Evolutionary conservation across 2,329 filamentous ascomycete genomes (phyloP), one percentile per base, ranked within the genome.

Genomic region (Monilinia aucupariae): DNA sequence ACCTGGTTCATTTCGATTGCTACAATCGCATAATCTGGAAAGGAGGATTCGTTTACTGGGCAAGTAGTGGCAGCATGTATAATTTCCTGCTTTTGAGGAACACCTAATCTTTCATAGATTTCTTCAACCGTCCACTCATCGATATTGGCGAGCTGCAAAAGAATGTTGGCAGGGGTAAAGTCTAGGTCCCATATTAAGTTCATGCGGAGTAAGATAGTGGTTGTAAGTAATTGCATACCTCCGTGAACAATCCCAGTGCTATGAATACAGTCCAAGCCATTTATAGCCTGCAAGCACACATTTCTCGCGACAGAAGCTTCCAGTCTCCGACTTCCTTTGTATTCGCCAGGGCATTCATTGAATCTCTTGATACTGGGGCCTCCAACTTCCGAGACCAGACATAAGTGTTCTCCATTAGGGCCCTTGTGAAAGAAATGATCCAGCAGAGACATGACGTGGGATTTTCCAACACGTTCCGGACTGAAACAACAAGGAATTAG

Each of bases 331-430:
- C 62, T 68, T 25, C 68, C 67, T 39, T 50, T 61, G n/a, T 51
- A 60, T 32, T 65, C 55, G 37, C 66, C 67, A 3, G 67, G 66
- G 39, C 67, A 68, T 8, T 66, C 62, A 64, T 67, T 67, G 53
- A 68, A 69, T 15, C 67, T 51, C 27, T 65, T 66, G 27, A 70
- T 64, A 55, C 66, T 70, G 25, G 65, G 64, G 9, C 68, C 67
- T 12, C 56, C 67, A 22, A 68, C 65, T 25, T 67, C 63, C 25
- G 63, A 64, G 7, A 81, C 75, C 0, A 80, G 68, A 66, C 78
- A 81, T n/a, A 72, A 66, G 65, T 81, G 78, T 3, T 39, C 70
- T 13, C 79, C 78, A 68, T 81, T 81, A 8, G 77, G 78, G 12
- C 79, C 78, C 2, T 67, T 22, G 15, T 69, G 66, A 43, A 50